Evolutionary conservation across 1,284 basidiomycete genomes (phyloP).

Genomic region (Neolentinus lepideus): DNA sequence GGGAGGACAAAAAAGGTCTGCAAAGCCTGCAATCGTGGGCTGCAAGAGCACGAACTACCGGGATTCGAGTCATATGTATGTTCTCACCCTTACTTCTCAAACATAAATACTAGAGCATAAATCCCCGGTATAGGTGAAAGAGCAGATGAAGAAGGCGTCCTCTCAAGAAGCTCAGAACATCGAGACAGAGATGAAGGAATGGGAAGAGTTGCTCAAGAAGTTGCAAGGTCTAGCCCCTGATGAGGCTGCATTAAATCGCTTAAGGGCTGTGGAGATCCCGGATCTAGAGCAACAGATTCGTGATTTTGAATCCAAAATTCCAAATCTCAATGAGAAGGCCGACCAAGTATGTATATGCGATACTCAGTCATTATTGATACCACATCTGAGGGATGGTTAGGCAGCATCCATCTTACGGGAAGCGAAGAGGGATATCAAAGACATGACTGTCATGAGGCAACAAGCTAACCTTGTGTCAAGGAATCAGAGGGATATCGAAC

Average conservation of each 20-base stretch:
- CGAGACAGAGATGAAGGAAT: conserved; percentile 46
- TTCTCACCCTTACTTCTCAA: conserved; percentile 6
- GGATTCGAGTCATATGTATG: conserved; percentile 66
- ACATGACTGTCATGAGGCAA: conserved; percentile 59
- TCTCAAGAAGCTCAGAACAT: conserved; percentile 30
- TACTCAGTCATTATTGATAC: conserved; percentile 6
- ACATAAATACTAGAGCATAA: background rate
- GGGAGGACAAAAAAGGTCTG: conserved; percentile 69
- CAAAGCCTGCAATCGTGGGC: conserved; percentile 66
- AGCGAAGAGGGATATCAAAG: conserved; percentile 49
- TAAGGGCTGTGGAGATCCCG: conserved; percentile 61
- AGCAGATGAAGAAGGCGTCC: conserved; percentile 44
- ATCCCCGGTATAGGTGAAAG: conserved; percentile 34
- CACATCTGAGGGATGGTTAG: conserved; percentile 23
- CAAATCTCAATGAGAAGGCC: conserved; percentile 39
- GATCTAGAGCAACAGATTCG: conserved; percentile 59
- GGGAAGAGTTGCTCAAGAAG: conserved; percentile 53
- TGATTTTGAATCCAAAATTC: conserved; percentile 45
- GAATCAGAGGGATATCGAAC: conserved; percentile 58
- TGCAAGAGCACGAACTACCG: conserved; percentile 56
- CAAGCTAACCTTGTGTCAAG: conserved; percentile 58
- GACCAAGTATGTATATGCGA: conserved; percentile 42
- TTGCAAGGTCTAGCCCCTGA: conserved; percentile 54
- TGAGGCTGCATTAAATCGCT: conserved; percentile 42
- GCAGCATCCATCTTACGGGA: conserved; percentile 37